phyloP scores from a whole-genome alignment of 2,329 filamentous ascomycete species.

The Fusarium nematophilum region DNA sequence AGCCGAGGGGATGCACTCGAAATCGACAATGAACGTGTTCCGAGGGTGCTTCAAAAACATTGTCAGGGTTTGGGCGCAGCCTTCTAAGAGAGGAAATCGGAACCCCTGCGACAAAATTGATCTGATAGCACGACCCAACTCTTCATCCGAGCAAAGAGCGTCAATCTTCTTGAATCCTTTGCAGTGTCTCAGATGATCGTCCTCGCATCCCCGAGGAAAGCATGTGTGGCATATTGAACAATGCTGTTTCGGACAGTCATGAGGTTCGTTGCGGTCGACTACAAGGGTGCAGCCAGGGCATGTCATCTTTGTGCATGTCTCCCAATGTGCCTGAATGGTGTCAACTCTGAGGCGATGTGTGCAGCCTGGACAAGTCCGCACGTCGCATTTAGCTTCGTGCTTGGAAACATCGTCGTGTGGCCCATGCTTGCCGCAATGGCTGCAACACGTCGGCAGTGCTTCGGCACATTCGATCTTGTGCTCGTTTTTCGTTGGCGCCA shows the following conservation, averaged over 20 bases:
- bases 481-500: background rate
- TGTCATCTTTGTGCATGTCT: conserved; percentile 5
- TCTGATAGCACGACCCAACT: conserved; percentile 1
- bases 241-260: conserved; percentile 4
- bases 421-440: conserved; percentile 3
- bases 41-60: conserved; percentile 1
- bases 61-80: background rate
- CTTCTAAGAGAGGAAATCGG: background rate
- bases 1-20: background rate
- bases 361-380: conserved; percentile 5
- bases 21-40: conserved; percentile 5
- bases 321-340: conserved; percentile 10
- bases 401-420: conserved; percentile 6
- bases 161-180: conserved; percentile 6
- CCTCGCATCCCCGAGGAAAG: conserved; percentile 4
- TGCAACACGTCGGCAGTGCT: conserved; percentile 12
- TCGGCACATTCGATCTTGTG: conserved; percentile 9
- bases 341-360: background rate
- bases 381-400: conserved; percentile 12
- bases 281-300: conserved; percentile 5
- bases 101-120: background rate
- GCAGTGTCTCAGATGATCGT: conserved; percentile 5
- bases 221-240: conserved; percentile 6
- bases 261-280: conserved; percentile 2
- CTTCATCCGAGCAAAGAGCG: background rate